Evolutionary conservation across 1,284 basidiomycete species (phyloP).

Genomic region (Ganoderma multipileum): DNA sequence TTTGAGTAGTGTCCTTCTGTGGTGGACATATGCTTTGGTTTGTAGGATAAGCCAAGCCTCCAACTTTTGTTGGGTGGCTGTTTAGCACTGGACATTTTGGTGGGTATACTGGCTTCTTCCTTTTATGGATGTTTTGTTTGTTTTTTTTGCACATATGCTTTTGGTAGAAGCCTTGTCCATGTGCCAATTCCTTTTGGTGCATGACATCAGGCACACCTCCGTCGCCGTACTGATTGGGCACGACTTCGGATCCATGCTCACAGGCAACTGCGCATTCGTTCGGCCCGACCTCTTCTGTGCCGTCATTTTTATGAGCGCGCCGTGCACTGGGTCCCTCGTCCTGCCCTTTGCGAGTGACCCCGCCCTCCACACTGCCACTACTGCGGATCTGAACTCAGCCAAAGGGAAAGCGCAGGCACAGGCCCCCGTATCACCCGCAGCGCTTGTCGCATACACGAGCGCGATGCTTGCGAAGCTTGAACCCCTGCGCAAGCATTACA

Average conservation of each 20-base stretch:
- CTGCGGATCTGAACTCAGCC: too few relatives aligned
- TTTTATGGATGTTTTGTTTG: too few relatives aligned
- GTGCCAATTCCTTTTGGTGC: too few relatives aligned
- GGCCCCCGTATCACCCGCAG: not conserved
- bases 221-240: conserved; percentile 62
- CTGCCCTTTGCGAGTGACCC: conserved; percentile 33
- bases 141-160: too few relatives aligned
- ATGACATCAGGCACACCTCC: conserved; percentile 56
- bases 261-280: conserved; percentile 58
- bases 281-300: conserved; percentile 62
- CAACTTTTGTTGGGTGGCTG: too few relatives aligned
- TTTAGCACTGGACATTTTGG: too few relatives aligned
- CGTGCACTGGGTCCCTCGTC: conserved; percentile 54
- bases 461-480: conserved; percentile 46
- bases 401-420: not conserved
- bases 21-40: too few relatives aligned
- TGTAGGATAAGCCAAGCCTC: too few relatives aligned
- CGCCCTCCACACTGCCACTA: conserved; percentile 10
- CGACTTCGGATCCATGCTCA: conserved; percentile 63
- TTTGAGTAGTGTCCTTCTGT: too few relatives aligned
- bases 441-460: conserved; percentile 30
- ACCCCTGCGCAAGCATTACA: conserved; percentile 67
- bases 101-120: too few relatives aligned
- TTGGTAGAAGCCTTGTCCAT: too few relatives aligned
- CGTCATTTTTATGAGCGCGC: conserved; percentile 65